phyloP scores from a whole-genome alignment of 257 asterid species.

The Ligustrum vulgare region DNA sequence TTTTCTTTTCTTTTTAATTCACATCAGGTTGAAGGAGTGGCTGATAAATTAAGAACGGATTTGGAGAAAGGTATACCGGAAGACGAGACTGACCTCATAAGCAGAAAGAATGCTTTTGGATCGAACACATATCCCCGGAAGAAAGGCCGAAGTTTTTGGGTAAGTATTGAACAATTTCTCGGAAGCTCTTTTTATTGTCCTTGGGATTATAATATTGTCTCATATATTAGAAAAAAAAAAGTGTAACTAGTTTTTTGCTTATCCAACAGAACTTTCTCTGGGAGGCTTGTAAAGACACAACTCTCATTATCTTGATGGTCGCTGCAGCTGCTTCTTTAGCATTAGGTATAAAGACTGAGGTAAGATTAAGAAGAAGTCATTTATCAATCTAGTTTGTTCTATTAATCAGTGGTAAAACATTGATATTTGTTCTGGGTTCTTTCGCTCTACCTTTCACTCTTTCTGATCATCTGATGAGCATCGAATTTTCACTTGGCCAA shows the following conservation, averaged over 20 bases:
- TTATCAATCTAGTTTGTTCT: neutral
- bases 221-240: slow-evolving; percentile 5
- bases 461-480: slow-evolving; percentile 12
- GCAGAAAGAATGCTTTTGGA: slow-evolving; percentile 76
- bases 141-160: slow-evolving; percentile 93
- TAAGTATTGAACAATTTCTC: slow-evolving; percentile 28
- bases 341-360: slow-evolving; percentile 94
- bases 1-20: slow-evolving; percentile 3
- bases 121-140: slow-evolving; percentile 94
- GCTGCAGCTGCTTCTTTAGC: slow-evolving; percentile 99
- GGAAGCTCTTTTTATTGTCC: slow-evolving; percentile 1
- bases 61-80: slow-evolving; percentile 71
- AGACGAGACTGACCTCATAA: slow-evolving; percentile 60
- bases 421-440: neutral
- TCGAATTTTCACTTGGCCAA: neutral
- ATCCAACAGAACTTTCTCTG: slow-evolving; percentile 70
- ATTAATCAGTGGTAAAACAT: neutral
- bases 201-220: neutral
- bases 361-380: slow-evolving; percentile 23
- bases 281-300: slow-evolving; percentile 95
- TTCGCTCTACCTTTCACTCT: neutral
- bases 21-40: slow-evolving; percentile 65
- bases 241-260: slow-evolving; percentile 12
- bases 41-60: slow-evolving; percentile 61
- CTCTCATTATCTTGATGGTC: slow-evolving; percentile 88